Evolutionary conservation across 768 basidiomycete genomes (phyloP).

Genomic region (Amanita brunnescens): DNA sequence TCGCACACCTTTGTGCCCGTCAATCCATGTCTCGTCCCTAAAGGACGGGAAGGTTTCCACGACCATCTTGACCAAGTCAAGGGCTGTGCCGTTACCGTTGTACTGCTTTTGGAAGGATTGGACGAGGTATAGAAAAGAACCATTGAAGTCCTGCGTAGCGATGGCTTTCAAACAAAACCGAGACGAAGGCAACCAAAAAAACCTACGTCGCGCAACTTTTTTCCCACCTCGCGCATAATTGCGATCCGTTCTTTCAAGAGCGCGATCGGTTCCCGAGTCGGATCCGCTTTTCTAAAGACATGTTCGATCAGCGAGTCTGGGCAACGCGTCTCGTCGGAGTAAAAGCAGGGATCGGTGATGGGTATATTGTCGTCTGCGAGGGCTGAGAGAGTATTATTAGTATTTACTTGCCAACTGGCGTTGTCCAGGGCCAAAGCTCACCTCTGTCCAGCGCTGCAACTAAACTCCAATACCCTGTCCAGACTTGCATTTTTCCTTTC

Average conservation of each 20-base stretch:
- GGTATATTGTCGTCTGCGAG: conserved; percentile 65
- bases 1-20: conserved; percentile 48
- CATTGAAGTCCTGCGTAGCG: conserved; percentile 46
- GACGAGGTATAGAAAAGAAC: conserved; percentile 63
- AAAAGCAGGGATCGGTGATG: conserved; percentile 73
- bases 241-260: conserved; percentile 62
- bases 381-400: conserved; percentile 34
- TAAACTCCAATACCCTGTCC: conserved; percentile 84
- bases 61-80: conserved; percentile 68
- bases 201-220: conserved; percentile 60
- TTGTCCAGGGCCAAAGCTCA: conserved; percentile 19
- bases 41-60: conserved; percentile 66
- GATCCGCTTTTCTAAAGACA: conserved; percentile 55
- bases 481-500: conserved; percentile 26
- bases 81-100: conserved; percentile 50
- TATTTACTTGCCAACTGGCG: too few relatives aligned
- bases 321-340: conserved; percentile 59
- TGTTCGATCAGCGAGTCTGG: conserved; percentile 62
- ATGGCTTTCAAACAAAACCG: neutral
- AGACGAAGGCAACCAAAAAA: neutral
- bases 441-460: conserved; percentile 81
- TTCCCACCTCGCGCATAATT: conserved; percentile 73
- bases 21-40: conserved; percentile 54
- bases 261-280: conserved; percentile 58
- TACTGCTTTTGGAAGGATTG: conserved; percentile 48